Conservation (phyloP, 2,329 filamentous ascomycete genomes). For the Colletotrichum trifolii region DNA sequence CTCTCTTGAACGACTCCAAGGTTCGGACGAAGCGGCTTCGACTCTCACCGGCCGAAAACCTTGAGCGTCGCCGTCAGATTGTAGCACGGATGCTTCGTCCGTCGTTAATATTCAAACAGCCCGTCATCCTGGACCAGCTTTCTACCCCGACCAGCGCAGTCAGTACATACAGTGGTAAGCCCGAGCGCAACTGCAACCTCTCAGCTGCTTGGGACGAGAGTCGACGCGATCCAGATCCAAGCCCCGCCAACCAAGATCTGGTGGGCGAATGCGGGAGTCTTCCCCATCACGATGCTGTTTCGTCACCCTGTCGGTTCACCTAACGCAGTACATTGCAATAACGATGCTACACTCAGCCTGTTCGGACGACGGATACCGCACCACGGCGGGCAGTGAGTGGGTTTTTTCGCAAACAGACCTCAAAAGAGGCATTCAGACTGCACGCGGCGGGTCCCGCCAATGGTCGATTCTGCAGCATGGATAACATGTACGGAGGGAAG, state of each 20-base stretch:
- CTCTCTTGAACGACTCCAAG: neutral
- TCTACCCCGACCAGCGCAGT: too few species aligned
- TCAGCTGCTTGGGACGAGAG: constrained; percentile 1
- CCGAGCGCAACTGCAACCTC: neutral
- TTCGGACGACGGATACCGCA: constrained; percentile 1
- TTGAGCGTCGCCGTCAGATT: constrained; percentile 10
- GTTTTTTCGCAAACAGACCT: constrained; percentile 24
- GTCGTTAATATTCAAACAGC: constrained; percentile 12
- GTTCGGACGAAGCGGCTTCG: constrained; percentile 12
- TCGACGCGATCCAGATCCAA: constrained; percentile 30
- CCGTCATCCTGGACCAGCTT: constrained; percentile 2
- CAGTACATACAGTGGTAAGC: neutral
- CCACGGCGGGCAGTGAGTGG: constrained; percentile 11
- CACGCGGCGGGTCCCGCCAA: neutral
- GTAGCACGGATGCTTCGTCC: constrained; percentile 20
- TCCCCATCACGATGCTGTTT: constrained; percentile 26
- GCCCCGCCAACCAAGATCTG: constrained; percentile 35
- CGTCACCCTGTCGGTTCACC: constrained; percentile 25
- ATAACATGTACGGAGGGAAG: too few species aligned
- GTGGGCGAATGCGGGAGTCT: constrained; percentile 21
- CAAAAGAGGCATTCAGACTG: constrained; percentile 8
- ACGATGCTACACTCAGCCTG: constrained; percentile 22
- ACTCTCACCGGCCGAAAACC: constrained; percentile 8
- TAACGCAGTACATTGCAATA: constrained; percentile 7
- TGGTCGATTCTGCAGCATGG: constrained; percentile 8